phyloP scores from a whole-genome alignment of 257 asterid genomes.

The Plantago ovata region DNA sequence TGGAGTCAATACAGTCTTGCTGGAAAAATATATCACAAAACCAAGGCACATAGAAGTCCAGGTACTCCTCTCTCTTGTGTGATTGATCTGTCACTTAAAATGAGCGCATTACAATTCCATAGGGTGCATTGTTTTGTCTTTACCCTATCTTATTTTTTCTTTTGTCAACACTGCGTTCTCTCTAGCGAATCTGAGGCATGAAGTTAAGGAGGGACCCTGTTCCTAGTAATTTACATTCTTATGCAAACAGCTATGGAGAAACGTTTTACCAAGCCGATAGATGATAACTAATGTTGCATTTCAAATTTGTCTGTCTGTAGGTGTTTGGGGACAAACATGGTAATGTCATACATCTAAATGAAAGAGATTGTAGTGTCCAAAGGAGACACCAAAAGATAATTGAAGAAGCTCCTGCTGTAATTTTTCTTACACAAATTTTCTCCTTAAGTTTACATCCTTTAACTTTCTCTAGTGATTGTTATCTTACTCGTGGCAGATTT shows the following conservation, averaged over 20 bases:
- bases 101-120: neutral
- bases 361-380: constrained; percentile 98
- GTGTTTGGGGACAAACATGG: constrained; percentile 92
- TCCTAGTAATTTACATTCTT: constrained; percentile 10
- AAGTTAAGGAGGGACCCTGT: neutral
- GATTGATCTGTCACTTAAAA: constrained; percentile 10
- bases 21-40: constrained; percentile 92
- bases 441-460: constrained; percentile 21
- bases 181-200: neutral
- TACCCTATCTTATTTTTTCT: constrained; percentile 9
- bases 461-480: constrained; percentile 20
- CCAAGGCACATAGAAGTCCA: constrained; percentile 99
- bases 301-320: constrained; percentile 35
- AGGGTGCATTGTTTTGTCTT: neutral
- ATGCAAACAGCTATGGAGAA: constrained; percentile 10
- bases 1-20: constrained; percentile 78
- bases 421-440: constrained; percentile 21
- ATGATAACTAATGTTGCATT: constrained; percentile 7
- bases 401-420: constrained; percentile 99
- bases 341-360: constrained; percentile 79
- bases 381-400: constrained; percentile 99
- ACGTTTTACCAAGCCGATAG: constrained; percentile 13
- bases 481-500: constrained; percentile 21
- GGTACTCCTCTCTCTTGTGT: constrained; percentile 42
- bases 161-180: constrained; percentile 7